phyloP scores from a whole-genome alignment of 179 eudicot species.

The Carnegiea gigantea region DNA sequence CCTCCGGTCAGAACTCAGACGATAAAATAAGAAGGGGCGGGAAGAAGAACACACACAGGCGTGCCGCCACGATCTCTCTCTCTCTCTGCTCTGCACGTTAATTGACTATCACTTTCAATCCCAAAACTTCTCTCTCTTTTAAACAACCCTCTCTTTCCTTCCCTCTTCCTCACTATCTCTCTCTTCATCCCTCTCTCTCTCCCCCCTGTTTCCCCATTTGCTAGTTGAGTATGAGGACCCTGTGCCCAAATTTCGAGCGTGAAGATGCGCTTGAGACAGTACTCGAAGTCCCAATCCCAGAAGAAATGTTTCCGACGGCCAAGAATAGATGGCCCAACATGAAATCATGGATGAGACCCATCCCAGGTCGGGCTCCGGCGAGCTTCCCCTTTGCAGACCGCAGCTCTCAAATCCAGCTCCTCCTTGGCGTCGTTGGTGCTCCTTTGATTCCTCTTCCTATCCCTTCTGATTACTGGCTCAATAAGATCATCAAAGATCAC shows the following conservation, averaged over 20 bases:
- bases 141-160: constrained; percentile 11
- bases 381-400: constrained; percentile 40
- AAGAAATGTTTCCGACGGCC: constrained; percentile 63
- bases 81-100: constrained; percentile 28
- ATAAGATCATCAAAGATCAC: constrained; percentile 47
- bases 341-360: constrained; percentile 73
- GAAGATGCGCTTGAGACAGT: constrained; percentile 90
- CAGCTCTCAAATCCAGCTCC: constrained; percentile 65
- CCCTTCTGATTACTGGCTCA: constrained; percentile 26
- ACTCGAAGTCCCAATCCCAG: constrained; percentile 87
- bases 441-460: constrained; percentile 81
- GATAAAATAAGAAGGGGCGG: background rate
- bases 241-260: constrained; percentile 76
- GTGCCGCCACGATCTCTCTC: constrained; percentile 28
- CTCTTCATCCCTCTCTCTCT: background rate
- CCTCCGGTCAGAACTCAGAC: background rate
- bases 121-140: constrained; percentile 17
- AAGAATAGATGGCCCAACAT: constrained; percentile 63
- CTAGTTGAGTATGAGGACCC: constrained; percentile 56
- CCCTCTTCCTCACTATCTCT: background rate
- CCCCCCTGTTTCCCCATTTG: background rate
- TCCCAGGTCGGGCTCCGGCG: constrained; percentile 27
- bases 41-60: constrained; percentile 5
- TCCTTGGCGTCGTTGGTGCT: constrained; percentile 86
- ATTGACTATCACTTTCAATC: constrained; percentile 28